Evolutionary conservation across 495 filamentous ascomycete species (phyloP).

Genomic region (Penicillium chermesinum): DNA sequence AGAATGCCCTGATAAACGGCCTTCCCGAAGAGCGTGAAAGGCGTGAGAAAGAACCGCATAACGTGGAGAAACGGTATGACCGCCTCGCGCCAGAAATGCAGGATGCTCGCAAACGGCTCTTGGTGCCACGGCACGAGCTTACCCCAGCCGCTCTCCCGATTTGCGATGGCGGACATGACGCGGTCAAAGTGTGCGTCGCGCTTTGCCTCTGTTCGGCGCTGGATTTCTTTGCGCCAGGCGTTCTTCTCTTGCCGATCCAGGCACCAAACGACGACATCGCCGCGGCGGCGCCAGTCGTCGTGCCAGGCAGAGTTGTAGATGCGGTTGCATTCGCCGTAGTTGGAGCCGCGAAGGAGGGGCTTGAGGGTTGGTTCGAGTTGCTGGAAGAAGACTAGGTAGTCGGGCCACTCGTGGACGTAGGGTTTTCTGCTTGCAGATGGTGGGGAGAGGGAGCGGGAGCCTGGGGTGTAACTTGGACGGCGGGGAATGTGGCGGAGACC

Average conservation of each 20-base stretch:
- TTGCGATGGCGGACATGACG: conserved; percentile 27
- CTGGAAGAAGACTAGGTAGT: conserved; percentile 61
- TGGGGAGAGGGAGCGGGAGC: neutral
- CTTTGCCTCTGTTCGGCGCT: conserved; percentile 16
- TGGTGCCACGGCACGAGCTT: neutral
- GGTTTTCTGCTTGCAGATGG: neutral
- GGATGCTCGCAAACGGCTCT: neutral
- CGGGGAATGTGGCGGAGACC: conserved; percentile 39
- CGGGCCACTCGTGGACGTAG: conserved; percentile 46
- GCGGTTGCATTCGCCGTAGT: conserved; percentile 65
- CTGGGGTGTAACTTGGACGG: conserved; percentile 28
- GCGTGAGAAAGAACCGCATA: neutral
- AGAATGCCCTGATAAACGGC: neutral
- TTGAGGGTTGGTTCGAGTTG: conserved; percentile 51
- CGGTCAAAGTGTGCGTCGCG: conserved; percentile 37
- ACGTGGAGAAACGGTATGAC: neutral
- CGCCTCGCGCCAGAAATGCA: neutral
- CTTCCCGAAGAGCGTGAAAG: neutral
- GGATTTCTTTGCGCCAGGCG: conserved; percentile 24
- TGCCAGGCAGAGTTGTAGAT: conserved; percentile 78
- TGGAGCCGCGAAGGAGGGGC: conserved; percentile 45
- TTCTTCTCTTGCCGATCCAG: conserved; percentile 36
- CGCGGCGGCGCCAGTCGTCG: conserved; percentile 78
- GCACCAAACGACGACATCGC: conserved; percentile 85
- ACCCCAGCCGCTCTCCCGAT: conserved; percentile 8